phyloP scores from a whole-genome alignment of 768 basidiomycete species.

The Kwoniella sp. region DNA sequence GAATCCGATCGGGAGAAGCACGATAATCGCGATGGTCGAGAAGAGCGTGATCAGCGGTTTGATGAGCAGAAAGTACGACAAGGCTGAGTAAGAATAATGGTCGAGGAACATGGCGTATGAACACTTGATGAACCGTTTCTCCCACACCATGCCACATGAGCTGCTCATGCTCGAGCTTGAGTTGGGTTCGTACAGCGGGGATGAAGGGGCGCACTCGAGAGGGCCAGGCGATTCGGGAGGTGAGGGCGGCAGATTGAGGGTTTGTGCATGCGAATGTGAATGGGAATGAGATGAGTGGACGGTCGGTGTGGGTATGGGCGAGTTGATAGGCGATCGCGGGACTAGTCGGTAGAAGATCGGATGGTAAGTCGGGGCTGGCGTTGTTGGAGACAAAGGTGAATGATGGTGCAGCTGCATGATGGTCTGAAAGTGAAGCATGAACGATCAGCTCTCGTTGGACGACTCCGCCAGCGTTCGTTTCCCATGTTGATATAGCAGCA shows the following conservation, averaged over 20 bases:
- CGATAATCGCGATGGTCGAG: slow-evolving; percentile 46
- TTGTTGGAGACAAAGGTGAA: slow-evolving; percentile 30
- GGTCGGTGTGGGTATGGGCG: slow-evolving; percentile 20
- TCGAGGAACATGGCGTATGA: slow-evolving; percentile 54
- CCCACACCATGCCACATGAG: slow-evolving; percentile 38
- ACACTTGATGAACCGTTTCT: slow-evolving; percentile 53
- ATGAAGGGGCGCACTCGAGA: slow-evolving; percentile 1
- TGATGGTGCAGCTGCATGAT: slow-evolving; percentile 53
- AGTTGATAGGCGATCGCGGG: slow-evolving; percentile 19
- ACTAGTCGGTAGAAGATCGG: slow-evolving; percentile 52
- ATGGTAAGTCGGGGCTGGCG: slow-evolving; percentile 38
- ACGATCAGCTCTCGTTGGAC: not conserved
- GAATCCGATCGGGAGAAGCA: slow-evolving; percentile 40
- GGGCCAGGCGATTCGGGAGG: not conserved
- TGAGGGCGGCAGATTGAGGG: not conserved
- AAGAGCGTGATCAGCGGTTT: slow-evolving; percentile 54
- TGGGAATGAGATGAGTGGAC: not conserved
- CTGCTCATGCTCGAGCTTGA: not conserved
- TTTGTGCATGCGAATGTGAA: not conserved
- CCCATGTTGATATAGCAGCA: not conserved
- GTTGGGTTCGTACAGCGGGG: not conserved
- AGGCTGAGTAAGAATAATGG: slow-evolving; percentile 51
- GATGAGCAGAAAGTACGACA: slow-evolving; percentile 53
- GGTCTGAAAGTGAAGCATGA: slow-evolving; percentile 31
- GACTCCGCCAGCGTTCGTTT: not conserved